Conservation (phyloP, 371 early-diverging fungal species). For the Actinomucor elegans region DNA sequence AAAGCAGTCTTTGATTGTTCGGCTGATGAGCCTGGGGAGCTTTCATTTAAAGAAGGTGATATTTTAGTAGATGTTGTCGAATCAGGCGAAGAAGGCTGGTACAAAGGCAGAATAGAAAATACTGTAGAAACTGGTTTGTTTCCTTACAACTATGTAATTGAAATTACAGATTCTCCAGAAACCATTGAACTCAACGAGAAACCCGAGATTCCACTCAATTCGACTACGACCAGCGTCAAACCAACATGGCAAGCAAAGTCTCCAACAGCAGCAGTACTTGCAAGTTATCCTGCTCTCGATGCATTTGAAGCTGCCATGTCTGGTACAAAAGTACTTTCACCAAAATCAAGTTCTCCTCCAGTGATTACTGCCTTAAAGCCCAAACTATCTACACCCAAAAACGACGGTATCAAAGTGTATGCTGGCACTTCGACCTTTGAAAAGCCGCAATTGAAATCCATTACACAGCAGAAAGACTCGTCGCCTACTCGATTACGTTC, state of each 20-base stretch:
- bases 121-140: constrained; percentile 51
- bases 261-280: not conserved
- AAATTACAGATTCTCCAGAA: not conserved
- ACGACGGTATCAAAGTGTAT: not conserved
- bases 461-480: not conserved
- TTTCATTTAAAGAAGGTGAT: constrained; percentile 61
- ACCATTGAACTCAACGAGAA: not conserved
- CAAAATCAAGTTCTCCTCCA: not conserved
- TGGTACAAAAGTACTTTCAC: not conserved
- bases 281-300: constrained; percentile 12
- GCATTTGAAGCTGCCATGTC: constrained; percentile 32
- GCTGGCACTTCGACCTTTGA: not conserved
- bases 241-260: no score
- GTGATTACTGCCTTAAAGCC: not conserved
- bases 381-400: not conserved
- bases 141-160: constrained; percentile 56
- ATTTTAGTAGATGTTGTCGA: constrained; percentile 52
- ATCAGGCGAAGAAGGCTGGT: constrained; percentile 63
- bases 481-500: constrained; percentile 19
- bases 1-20: constrained; percentile 64
- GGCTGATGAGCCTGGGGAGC: constrained; percentile 61
- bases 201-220: no score
- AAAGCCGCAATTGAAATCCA: not conserved
- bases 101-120: constrained; percentile 50
- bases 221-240: no score